These are phyloP conservation scores for Daldinia concentrica DNA, from an alignment of 495 filamentous ascomycete species.

Conservation along the genomic window DNA sequence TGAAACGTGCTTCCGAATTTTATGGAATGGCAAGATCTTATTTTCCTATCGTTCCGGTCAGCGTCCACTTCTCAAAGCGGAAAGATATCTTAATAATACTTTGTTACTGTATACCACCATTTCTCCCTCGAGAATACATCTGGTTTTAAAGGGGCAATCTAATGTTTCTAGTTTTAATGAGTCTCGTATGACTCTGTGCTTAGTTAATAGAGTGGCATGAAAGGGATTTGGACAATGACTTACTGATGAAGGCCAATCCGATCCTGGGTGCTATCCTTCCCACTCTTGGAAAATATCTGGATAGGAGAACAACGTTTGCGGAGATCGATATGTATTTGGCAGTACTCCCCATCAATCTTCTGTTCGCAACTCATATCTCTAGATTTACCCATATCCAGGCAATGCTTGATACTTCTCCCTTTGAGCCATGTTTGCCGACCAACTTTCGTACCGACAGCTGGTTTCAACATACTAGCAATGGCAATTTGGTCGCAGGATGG, in stretches of 20 bases:
- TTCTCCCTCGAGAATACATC: constrained; percentile 85
- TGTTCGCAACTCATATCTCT: constrained; percentile 76
- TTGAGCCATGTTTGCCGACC: constrained; percentile 77
- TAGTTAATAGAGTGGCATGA: constrained; percentile 2
- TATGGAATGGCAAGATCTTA: constrained; percentile 75
- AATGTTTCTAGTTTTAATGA: constrained; percentile 66
- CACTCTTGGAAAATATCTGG: constrained; percentile 89
- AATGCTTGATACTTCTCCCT: constrained; percentile 79
- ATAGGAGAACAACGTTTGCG: constrained; percentile 62
- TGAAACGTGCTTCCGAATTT: constrained; percentile 80
- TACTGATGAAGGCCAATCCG: constrained; percentile 67
- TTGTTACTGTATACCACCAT: constrained; percentile 78
- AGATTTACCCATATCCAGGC: constrained; percentile 66
- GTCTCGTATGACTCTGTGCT: constrained; percentile 57
- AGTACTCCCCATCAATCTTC: constrained; percentile 91
- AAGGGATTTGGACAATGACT: constrained; percentile 43
- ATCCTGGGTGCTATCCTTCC: constrained; percentile 84
- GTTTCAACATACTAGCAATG: constrained; percentile 59
- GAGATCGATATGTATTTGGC: constrained; percentile 84
- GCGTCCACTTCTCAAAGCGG: neutral
- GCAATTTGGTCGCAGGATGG: constrained; percentile 19
- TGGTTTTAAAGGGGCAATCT: constrained; percentile 64
- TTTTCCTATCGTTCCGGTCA: constrained; percentile 47
- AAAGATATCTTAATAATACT: constrained; percentile 36
- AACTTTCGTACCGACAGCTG: constrained; percentile 75